These are phyloP conservation scores for Yarrowia sp. DNA, from an alignment of 805 yeast species.

Conservation along the genomic window DNA sequence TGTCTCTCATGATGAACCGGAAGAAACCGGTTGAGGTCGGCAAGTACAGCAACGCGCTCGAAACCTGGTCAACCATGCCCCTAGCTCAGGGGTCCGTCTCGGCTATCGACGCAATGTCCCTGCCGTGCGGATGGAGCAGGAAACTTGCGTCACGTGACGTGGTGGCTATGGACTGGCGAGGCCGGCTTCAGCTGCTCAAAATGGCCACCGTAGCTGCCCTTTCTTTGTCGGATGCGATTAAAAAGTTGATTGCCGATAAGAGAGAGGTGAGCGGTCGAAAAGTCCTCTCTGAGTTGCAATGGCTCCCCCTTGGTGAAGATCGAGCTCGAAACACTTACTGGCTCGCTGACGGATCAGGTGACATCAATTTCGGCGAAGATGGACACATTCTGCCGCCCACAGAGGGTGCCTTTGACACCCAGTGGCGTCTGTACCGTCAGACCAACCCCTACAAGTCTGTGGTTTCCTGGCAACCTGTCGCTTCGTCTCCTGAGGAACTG, in stretches of 20 bases:
- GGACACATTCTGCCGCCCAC: slow-evolving; percentile 4
- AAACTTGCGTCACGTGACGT: slow-evolving; percentile 42
- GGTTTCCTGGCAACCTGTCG: slow-evolving; percentile 13
- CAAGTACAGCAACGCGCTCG: slow-evolving; percentile 51
- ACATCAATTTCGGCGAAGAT: slow-evolving; percentile 23
- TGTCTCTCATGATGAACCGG: slow-evolving; percentile 52
- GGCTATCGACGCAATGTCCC: slow-evolving; percentile 43
- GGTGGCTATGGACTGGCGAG: slow-evolving; percentile 49
- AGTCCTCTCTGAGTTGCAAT: slow-evolving; percentile 35
- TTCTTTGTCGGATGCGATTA: slow-evolving; percentile 41
- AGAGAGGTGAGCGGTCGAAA: neutral
- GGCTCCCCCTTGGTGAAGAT: slow-evolving; percentile 45
- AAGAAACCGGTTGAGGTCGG: slow-evolving; percentile 53
- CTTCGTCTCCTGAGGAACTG: slow-evolving; percentile 22
- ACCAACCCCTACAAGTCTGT: slow-evolving; percentile 31
- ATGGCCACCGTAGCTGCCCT: slow-evolving; percentile 45
- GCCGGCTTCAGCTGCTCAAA: slow-evolving; percentile 49
- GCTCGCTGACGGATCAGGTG: slow-evolving; percentile 43
- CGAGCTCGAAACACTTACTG: slow-evolving; percentile 43
- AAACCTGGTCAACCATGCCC: slow-evolving; percentile 49
- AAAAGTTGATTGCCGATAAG: slow-evolving; percentile 39
- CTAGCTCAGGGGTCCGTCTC: slow-evolving; percentile 45
- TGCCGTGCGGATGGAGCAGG: slow-evolving; percentile 29
- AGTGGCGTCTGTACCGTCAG: slow-evolving; percentile 22
- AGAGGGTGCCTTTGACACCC: slow-evolving; percentile 29